Conservation (phyloP, 2,329 filamentous ascomycete genomes). For the Annulohypoxylon truncatum region DNA sequence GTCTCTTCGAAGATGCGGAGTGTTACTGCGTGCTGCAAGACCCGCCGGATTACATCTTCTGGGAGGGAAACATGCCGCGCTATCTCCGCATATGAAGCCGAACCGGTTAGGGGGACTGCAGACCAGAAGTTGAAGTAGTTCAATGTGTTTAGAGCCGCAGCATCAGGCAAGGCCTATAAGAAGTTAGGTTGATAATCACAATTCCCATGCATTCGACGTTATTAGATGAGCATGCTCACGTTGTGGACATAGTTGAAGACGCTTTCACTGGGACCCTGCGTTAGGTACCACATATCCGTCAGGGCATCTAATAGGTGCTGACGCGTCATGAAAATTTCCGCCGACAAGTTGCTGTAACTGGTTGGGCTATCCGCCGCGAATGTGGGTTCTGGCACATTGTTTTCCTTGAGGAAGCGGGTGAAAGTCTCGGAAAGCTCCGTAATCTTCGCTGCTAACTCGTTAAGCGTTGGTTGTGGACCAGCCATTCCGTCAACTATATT, state of each 20-base stretch:
- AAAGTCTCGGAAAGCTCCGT: slow-evolving; percentile 57
- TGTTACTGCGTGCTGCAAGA: slow-evolving; percentile 55
- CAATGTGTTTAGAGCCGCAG: slow-evolving; percentile 58
- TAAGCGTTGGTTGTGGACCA: slow-evolving; percentile 53
- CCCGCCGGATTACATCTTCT: slow-evolving; percentile 52
- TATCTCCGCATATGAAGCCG: slow-evolving; percentile 57
- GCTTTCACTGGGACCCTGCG: slow-evolving; percentile 62
- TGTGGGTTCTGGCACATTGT: slow-evolving; percentile 56
- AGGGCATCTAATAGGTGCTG: slow-evolving; percentile 59
- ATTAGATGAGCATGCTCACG: slow-evolving; percentile 43
- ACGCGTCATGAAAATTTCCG: slow-evolving; percentile 57
- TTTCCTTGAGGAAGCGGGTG: slow-evolving; percentile 55
- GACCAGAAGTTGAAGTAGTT: slow-evolving; percentile 66
- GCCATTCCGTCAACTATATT: slow-evolving; percentile 45
- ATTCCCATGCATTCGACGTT: not conserved
- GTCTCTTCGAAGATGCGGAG: slow-evolving; percentile 54
- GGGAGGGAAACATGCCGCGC: slow-evolving; percentile 54
- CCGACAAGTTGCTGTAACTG: slow-evolving; percentile 56
- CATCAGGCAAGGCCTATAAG: slow-evolving; percentile 57
- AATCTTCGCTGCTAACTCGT: slow-evolving; percentile 58
- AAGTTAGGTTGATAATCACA: slow-evolving; percentile 20
- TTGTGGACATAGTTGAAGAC: slow-evolving; percentile 59
- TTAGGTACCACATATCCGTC: slow-evolving; percentile 59
- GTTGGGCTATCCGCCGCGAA: slow-evolving; percentile 58
- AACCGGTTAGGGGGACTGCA: slow-evolving; percentile 60